These are phyloP conservation scores for Claviceps sorghi DNA, from an alignment of 2,329 filamentous ascomycete species.

Conservation along the genomic window DNA sequence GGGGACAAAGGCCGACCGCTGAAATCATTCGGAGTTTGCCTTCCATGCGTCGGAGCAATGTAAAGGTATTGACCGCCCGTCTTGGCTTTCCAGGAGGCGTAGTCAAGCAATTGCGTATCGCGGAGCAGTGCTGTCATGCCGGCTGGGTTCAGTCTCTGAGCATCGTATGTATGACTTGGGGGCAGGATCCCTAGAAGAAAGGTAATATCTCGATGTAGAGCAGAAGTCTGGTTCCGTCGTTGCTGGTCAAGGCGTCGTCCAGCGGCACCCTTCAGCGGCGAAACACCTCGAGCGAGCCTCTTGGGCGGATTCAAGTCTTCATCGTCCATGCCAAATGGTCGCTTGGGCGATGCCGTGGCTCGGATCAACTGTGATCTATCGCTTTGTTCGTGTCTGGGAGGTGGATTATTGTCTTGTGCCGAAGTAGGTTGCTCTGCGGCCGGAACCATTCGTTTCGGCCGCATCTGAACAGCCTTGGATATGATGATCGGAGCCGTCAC, in stretches of 20 bases:
- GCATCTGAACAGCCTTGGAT: constrained; percentile 65
- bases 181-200: constrained; percentile 62
- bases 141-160: constrained; percentile 52
- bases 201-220: constrained; percentile 56
- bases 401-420: constrained; percentile 29
- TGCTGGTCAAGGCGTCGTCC: constrained; percentile 74
- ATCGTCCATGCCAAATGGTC: constrained; percentile 53
- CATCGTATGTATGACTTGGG: constrained; percentile 55
- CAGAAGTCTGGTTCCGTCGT: constrained; percentile 46
- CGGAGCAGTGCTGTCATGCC: constrained; percentile 61
- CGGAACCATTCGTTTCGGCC: constrained; percentile 42
- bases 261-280: constrained; percentile 81
- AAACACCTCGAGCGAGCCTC: constrained; percentile 79
- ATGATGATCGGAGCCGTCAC: constrained; percentile 69
- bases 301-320: constrained; percentile 62
- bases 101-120: constrained; percentile 50
- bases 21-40: constrained; percentile 30
- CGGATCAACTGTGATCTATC: constrained; percentile 34
- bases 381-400: constrained; percentile 23
- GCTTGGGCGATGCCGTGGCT: constrained; percentile 41
- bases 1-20: constrained; percentile 32
- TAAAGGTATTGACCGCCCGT: constrained; percentile 22
- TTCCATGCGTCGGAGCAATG: constrained; percentile 21
- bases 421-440: constrained; percentile 38
- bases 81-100: constrained; percentile 36